Percentiles rank a stretch among this genome's conserved stretches.
Conservation (phyloP, 768 basidiomycete genomes). For the Termitomyces sp. region DNA sequence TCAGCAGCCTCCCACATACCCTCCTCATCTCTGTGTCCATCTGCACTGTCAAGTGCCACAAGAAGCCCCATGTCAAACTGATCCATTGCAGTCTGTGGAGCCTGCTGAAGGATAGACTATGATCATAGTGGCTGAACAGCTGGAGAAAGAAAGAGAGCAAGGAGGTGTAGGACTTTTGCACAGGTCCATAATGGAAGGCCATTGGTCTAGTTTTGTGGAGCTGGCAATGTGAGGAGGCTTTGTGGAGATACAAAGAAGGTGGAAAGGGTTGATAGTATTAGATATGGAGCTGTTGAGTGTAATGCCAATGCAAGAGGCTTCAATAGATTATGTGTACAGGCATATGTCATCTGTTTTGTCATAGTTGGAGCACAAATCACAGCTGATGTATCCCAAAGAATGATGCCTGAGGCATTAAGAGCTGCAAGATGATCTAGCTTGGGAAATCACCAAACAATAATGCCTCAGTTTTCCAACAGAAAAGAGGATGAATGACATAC, state of each 20-base stretch:
- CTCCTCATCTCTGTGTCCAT: constrained; percentile 64
- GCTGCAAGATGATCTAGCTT: too few relatives aligned
- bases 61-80: constrained; percentile 84
- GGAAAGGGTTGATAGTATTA: constrained; percentile 58
- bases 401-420: not conserved
- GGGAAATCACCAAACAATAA: too few relatives aligned
- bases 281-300: constrained; percentile 54
- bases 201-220: constrained; percentile 7
- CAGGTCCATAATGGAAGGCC: constrained; percentile 45
- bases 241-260: constrained; percentile 27
- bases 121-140: constrained; percentile 64
- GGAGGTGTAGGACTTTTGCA: constrained; percentile 66
- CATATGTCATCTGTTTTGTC: constrained; percentile 43
- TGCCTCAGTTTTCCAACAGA: not conserved
- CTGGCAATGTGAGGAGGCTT: constrained; percentile 1
- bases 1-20: constrained; percentile 81
- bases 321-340: constrained; percentile 61
- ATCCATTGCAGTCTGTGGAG: constrained; percentile 77
- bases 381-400: not conserved
- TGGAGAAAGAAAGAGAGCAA: constrained; percentile 72
- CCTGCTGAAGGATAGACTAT: constrained; percentile 58
- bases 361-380: not conserved
- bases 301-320: constrained; percentile 56
- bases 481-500: not conserved
- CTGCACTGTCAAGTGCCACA: constrained; percentile 87